Conservation (phyloP, 306 rosid species). For the Ormosia semicastrata region DNA sequence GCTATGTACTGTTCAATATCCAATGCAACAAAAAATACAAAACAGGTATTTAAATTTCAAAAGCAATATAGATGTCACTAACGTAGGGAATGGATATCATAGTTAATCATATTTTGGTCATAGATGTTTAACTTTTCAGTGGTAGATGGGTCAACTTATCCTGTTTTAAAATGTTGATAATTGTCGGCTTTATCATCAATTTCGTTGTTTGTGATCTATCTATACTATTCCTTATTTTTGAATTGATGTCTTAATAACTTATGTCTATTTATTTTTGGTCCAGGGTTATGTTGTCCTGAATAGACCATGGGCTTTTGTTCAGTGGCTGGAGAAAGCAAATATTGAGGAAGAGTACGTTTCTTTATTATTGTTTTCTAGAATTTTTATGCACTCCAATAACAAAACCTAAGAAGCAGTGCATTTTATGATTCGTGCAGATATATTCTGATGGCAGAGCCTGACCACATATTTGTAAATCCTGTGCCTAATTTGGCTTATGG, state of each 20-base stretch:
- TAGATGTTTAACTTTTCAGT: background rate
- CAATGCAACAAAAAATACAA: no score
- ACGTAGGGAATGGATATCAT: background rate
- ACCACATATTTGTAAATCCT: conserved; percentile 77
- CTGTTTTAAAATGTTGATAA: background rate
- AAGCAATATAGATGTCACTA: background rate
- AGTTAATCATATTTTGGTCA: background rate
- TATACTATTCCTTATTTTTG: background rate
- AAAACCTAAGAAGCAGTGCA: conserved; percentile 29
- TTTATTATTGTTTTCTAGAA: background rate
- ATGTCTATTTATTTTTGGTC: conserved; percentile 12
- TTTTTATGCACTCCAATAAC: conserved; percentile 7
- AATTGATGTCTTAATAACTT: background rate
- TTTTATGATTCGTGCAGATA: conserved; percentile 71
- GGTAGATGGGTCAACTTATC: background rate
- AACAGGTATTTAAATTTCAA: background rate
- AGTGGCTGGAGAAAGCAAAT: conserved; percentile 89
- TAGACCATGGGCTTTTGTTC: conserved; percentile 98
- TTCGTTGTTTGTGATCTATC: conserved; percentile 1
- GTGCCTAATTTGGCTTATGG: conserved; percentile 80
- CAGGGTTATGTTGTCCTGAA: conserved; percentile 92
- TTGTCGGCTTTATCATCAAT: background rate
- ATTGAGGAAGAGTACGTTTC: conserved; percentile 80
- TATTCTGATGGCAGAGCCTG: conserved; percentile 98
- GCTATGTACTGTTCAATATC: no score